Evolutionary conservation across 1,139 yeast genomes (phyloP), one percentile per base, ranked within the genome.

Genomic region (Yamadazyma dushanensis): DNA sequence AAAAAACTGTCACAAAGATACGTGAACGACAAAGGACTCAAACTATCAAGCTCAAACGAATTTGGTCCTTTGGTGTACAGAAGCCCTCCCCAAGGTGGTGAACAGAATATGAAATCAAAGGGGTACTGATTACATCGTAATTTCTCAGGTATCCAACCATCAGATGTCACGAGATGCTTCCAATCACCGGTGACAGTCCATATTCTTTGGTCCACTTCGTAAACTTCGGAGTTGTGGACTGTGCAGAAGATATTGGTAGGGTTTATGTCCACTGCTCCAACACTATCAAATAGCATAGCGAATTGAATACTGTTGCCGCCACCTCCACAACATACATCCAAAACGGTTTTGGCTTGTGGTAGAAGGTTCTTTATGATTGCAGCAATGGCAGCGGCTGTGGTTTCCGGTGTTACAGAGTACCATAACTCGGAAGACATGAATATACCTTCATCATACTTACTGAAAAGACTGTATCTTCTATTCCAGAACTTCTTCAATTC

Each of bases 21-120:
- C n/a, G 67, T 62, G 3, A 83, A 49, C 1, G 66, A 59, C 35
- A 79, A 62, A 2, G 94, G 90, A 36, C 62, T 53, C 73, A 67
- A 56, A 31, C 46, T 16, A 35, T 46, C 40, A 26, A 63, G 43
- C 45, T 81, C 79, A 62, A 78, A 85, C 0, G 55, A 49, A 1
- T 64, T 65, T 3, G 53, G 46, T 1, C 55, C 47, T 8, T 62
- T 50, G 23, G 64, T 60, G 59, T 90, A 92, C 4, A 63, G 56
- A 0, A 94, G 88, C 0, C 98, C 98, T 11, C 97, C 97, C 98
- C 98, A 92, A 0, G 97, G 97, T 1, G 97, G 97, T 5, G 96
- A 87, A 16, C 82, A 74, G 59, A 88, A 90, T 5, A 84, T 70
- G 30, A 86, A 72, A 50, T 85, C 94, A 28, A 81, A 70, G 3